Conservation (phyloP, 2,329 filamentous ascomycete genomes). For the Arthrobotrys musiformis region DNA sequence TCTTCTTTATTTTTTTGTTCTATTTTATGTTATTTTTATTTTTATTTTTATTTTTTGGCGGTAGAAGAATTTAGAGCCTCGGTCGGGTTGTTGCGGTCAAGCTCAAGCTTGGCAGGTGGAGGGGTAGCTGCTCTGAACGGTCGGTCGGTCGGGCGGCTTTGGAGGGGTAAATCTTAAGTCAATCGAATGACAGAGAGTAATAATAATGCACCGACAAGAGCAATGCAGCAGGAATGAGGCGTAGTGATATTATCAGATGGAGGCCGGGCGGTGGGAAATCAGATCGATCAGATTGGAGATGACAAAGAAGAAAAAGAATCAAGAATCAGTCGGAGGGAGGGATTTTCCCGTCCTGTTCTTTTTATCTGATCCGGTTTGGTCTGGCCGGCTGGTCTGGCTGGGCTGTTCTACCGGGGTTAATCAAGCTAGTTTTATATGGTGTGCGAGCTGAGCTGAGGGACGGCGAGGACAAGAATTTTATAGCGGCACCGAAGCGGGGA, state of each 20-base stretch:
- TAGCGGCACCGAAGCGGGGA: constrained; percentile 19
- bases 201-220: neutral
- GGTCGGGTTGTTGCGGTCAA: constrained; percentile 13
- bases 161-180: too few relatives aligned
- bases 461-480: constrained; percentile 44
- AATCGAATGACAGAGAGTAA: too few relatives aligned
- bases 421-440: too few relatives aligned
- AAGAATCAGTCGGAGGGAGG: neutral
- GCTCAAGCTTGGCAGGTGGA: constrained; percentile 28
- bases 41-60: neutral
- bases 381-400: constrained; percentile 7
- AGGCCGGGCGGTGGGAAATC: constrained; percentile 1
- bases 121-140: constrained; percentile 27
- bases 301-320: neutral
- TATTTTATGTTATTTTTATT: neutral
- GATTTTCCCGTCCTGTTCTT: too few relatives aligned
- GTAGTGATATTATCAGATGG: neutral
- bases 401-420: too few relatives aligned
- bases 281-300: constrained; percentile 40
- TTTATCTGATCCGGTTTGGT: constrained; percentile 15
- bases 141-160: too few relatives aligned
- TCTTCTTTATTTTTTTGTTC: too few relatives aligned
- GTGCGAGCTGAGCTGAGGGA: too few relatives aligned
- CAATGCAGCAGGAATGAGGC: neutral
- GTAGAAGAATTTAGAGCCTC: neutral